phyloP scores from a whole-genome alignment of 306 rosid genomes.

The Hippophae rhamnoides region DNA sequence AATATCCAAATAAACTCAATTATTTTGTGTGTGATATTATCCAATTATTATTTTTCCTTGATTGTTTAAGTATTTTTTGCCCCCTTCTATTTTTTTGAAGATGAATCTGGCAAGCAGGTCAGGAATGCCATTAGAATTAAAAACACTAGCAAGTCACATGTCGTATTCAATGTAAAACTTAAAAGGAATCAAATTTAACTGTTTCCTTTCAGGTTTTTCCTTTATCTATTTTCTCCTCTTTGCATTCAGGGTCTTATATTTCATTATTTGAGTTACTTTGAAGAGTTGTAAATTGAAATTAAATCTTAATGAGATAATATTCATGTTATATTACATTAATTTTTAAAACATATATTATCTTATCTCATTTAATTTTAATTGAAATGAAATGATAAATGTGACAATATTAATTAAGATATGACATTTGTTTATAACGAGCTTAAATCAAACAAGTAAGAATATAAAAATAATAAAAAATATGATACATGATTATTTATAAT shows the following conservation, averaged over 20 bases:
- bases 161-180: constrained; percentile 75
- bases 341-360: no score
- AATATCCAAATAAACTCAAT: no score
- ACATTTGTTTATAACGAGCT: no score
- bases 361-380: no score
- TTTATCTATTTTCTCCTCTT: neutral
- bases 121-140: constrained; percentile 89
- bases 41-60: neutral
- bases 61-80: neutral
- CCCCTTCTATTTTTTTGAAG: constrained; percentile 29
- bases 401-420: no score
- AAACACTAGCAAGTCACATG: constrained; percentile 77
- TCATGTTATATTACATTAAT: no score
- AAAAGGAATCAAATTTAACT: constrained; percentile 5
- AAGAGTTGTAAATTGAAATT: neutral
- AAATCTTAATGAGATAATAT: no score
- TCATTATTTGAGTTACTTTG: neutral
- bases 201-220: constrained; percentile 1
- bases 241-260: neutral
- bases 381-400: no score
- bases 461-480: no score
- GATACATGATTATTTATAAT: no score
- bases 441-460: no score
- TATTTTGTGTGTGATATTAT: no score
- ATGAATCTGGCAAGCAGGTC: constrained; percentile 92